Conservation (phyloP, 139 green algal genomes). For the Chlorella vulgaris region DNA sequence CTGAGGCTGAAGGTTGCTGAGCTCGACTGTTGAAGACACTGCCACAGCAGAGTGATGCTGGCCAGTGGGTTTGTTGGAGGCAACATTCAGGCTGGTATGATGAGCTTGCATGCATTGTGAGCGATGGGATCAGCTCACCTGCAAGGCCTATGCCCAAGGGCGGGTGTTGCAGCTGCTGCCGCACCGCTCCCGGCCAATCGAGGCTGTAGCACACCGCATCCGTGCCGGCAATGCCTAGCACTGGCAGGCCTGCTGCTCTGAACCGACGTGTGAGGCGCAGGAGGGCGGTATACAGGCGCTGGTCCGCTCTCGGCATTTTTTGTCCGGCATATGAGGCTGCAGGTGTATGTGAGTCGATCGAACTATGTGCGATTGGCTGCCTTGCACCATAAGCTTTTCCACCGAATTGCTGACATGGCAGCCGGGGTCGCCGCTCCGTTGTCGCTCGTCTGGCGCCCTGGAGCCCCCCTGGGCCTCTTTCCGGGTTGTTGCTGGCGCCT, state of each 20-base stretch:
- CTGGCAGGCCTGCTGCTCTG: conserved; percentile 2
- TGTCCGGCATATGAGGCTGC: too few relatives aligned
- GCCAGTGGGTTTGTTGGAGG: too few relatives aligned
- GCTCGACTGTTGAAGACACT: too few relatives aligned
- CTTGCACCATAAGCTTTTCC: too few relatives aligned
- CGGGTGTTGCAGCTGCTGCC: not conserved
- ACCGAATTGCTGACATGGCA: too few relatives aligned
- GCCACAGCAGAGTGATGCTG: too few relatives aligned
- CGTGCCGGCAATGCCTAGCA: conserved; percentile 19
- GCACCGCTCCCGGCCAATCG: not conserved
- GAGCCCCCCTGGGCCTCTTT: conserved; percentile 14
- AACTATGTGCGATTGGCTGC: too few relatives aligned
- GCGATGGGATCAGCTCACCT: not conserved
- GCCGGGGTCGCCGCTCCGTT: not conserved
- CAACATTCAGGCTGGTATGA: too few relatives aligned
- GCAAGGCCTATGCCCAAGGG: not conserved
- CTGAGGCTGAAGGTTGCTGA: too few relatives aligned
- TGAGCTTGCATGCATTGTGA: not conserved
- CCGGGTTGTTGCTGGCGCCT: not conserved
- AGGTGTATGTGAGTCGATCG: too few relatives aligned
- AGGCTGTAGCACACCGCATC: not conserved
- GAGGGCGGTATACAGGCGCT: conserved; percentile 5
- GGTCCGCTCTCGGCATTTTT: conserved; percentile 15
- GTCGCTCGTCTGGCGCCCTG: too few relatives aligned
- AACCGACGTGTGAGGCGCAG: conserved; percentile 18